phyloP scores from a whole-genome alignment of 2,329 filamentous ascomycete species.

The Aplosporella prunicola region DNA sequence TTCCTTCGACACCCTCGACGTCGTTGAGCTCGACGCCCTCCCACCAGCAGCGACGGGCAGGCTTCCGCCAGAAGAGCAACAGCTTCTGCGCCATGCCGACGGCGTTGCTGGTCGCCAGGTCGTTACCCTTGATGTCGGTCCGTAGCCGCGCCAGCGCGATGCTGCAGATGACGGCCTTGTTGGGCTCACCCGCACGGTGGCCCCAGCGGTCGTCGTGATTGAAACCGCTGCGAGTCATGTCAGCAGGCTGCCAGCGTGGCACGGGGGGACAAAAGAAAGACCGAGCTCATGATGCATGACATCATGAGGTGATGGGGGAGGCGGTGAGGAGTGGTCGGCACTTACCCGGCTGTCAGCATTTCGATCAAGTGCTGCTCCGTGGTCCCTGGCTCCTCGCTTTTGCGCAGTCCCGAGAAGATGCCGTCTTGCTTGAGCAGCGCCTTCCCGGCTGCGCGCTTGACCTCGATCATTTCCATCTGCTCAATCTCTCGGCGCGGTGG shows the following conservation, averaged over 20 bases:
- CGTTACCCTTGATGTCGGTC: constrained; percentile 77
- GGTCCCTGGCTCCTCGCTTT: constrained; percentile 90
- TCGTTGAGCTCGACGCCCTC: constrained; percentile 87
- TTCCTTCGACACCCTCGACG: constrained; percentile 83
- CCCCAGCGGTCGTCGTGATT: constrained; percentile 94
- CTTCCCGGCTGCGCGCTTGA: constrained; percentile 83
- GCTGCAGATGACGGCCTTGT: constrained; percentile 97
- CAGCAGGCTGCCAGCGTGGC: constrained; percentile 10
- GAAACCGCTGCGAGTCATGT: constrained; percentile 59
- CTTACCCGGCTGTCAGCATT: constrained; percentile 96
- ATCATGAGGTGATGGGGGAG: too few relatives aligned
- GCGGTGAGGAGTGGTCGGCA: too few relatives aligned
- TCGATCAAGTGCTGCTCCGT: constrained; percentile 98
- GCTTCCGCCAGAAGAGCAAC: constrained; percentile 95
- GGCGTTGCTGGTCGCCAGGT: constrained; percentile 61
- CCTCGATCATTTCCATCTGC: constrained; percentile 84
- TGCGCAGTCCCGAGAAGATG: constrained; percentile 90
- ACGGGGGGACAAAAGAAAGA: constrained; percentile 1
- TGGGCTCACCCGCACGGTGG: constrained; percentile 91
- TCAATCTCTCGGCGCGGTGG: constrained; percentile 77
- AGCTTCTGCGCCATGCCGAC: constrained; percentile 99
- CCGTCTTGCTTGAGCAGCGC: constrained; percentile 83
- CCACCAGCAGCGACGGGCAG: constrained; percentile 96
- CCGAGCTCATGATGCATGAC: too few relatives aligned
- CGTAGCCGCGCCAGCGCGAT: constrained; percentile 85